Conservation (phyloP, 2,329 filamentous ascomycete species). For the Cercospora citrullina region DNA sequence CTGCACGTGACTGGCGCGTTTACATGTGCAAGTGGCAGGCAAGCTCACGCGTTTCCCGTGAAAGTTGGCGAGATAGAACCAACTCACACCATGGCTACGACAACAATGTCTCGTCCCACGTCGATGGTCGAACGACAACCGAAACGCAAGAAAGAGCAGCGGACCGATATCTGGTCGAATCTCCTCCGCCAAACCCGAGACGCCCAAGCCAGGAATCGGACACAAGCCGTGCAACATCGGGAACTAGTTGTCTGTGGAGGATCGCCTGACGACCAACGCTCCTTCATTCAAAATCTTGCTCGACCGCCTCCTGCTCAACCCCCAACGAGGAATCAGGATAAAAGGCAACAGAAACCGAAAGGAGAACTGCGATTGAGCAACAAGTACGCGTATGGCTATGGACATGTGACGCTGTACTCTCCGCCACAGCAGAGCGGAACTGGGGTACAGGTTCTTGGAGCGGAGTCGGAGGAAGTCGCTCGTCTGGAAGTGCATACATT, state of each 20-base stretch:
- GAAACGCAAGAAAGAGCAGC: constrained; percentile 32
- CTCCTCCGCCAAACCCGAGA: constrained; percentile 39
- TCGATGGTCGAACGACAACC: constrained; percentile 16
- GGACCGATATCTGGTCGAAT: constrained; percentile 39
- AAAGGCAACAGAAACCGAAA: constrained; percentile 28
- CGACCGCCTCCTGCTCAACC: constrained; percentile 35
- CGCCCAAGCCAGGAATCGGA: constrained; percentile 39
- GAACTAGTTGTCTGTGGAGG: constrained; percentile 37
- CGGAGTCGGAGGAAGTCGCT: constrained; percentile 38
- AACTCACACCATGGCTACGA: constrained; percentile 22
- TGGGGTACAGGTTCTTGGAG: constrained; percentile 31
- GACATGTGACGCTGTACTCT: constrained; percentile 37
- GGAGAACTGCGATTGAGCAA: constrained; percentile 39
- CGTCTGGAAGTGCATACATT: constrained; percentile 37
- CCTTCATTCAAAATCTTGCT: constrained; percentile 32
- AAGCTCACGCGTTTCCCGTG: constrained; percentile 1
- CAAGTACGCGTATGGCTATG: constrained; percentile 39
- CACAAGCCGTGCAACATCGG: constrained; percentile 36
- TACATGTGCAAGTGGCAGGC: neutral
- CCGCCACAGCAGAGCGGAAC: constrained; percentile 31
- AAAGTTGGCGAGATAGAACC: neutral
- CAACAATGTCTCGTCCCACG: constrained; percentile 20
- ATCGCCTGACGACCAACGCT: constrained; percentile 36
- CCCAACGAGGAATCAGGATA: constrained; percentile 28
- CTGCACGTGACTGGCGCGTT: constrained; percentile 8